Evolutionary conservation across 345 rosid genomes (phyloP).

Genomic region (Camelina neglecta): DNA sequence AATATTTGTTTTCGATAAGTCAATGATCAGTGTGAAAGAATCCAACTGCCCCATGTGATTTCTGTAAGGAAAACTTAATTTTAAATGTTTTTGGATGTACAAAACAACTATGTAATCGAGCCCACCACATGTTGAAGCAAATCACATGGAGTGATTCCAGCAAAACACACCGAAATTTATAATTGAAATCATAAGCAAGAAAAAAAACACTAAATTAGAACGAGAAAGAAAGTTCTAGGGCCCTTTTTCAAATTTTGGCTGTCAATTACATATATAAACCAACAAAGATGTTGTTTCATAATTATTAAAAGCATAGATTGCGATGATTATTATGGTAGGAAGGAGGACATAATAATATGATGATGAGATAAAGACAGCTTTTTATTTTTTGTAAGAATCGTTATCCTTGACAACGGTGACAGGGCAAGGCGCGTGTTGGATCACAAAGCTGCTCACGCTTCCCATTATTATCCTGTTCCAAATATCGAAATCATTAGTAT

Average conservation of each 20-base stretch:
- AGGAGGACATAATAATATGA: not conserved
- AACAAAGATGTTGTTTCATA: not conserved
- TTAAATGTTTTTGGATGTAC: not conserved
- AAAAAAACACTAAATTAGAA: not conserved
- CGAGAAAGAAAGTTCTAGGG: not conserved
- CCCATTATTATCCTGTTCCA: conserved; percentile 81
- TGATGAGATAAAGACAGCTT: conserved; percentile 12
- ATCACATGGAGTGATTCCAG: conserved; percentile 36
- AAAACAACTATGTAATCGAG: not conserved
- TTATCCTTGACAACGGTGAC: conserved; percentile 62
- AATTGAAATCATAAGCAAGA: not conserved
- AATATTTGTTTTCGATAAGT: not conserved
- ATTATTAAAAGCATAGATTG: conserved; percentile 1
- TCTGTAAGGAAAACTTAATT: not conserved
- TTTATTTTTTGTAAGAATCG: conserved; percentile 9
- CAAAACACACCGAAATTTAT: not conserved
- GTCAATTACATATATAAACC: conserved; percentile 16
- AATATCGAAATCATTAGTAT: not conserved
- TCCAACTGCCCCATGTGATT: conserved; percentile 22
- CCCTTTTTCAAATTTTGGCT: not conserved
- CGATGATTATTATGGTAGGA: conserved; percentile 14
- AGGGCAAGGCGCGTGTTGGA: conserved; percentile 61
- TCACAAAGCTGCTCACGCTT: conserved; percentile 61
- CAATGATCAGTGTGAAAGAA: not conserved
- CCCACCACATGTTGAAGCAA: conserved; percentile 26